Percentiles rank a stretch among this genome's conserved stretches.
Conservation (phyloP, 2,329 filamentous ascomycete species). For the Diaporthe sp. region DNA sequence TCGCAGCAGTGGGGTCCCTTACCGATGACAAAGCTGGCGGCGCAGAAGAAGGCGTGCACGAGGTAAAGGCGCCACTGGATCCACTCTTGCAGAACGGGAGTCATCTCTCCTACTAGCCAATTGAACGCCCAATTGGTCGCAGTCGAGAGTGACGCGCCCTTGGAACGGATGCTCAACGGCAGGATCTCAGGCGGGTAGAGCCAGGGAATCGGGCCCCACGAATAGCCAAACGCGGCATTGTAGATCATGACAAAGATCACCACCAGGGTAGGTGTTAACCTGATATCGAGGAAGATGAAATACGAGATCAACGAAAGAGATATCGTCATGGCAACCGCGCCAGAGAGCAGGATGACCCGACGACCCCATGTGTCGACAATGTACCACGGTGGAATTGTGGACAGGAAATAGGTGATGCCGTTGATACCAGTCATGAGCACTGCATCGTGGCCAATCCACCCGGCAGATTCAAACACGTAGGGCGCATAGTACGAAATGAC, state of each 20-base stretch:
- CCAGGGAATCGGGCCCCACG: slow-evolving; percentile 98
- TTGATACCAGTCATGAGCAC: slow-evolving; percentile 99
- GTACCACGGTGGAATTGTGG: slow-evolving; percentile 97
- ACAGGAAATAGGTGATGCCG: slow-evolving; percentile 87
- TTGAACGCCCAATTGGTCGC: slow-evolving; percentile 99
- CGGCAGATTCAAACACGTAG: slow-evolving; percentile 94
- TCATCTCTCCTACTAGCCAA: slow-evolving; percentile 96
- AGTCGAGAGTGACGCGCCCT: slow-evolving; percentile 95
- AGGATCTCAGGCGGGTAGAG: slow-evolving; percentile 98
- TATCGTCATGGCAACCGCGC: slow-evolving; percentile 89
- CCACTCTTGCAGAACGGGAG: slow-evolving; percentile 89
- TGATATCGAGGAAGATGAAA: slow-evolving; percentile 90
- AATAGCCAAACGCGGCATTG: slow-evolving; percentile 95
- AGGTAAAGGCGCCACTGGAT: slow-evolving; percentile 96
- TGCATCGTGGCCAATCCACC: slow-evolving; percentile 91
- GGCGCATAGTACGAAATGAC: slow-evolving; percentile 99
- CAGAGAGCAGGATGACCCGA: slow-evolving; percentile 88
- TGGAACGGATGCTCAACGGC: slow-evolving; percentile 94
- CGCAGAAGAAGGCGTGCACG: slow-evolving; percentile 96
- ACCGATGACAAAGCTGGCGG: slow-evolving; percentile 95
- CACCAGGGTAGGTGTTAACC: slow-evolving; percentile 83
- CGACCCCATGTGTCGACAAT: slow-evolving; percentile 93
- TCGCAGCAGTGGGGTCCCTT: slow-evolving; percentile 56
- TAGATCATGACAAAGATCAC: slow-evolving; percentile 98
- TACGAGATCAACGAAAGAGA: slow-evolving; percentile 93